Evolutionary conservation across 2,329 filamentous ascomycete genomes (phyloP), one percentile per base, ranked within the genome.

Genomic region (Penicillium decumbens): DNA sequence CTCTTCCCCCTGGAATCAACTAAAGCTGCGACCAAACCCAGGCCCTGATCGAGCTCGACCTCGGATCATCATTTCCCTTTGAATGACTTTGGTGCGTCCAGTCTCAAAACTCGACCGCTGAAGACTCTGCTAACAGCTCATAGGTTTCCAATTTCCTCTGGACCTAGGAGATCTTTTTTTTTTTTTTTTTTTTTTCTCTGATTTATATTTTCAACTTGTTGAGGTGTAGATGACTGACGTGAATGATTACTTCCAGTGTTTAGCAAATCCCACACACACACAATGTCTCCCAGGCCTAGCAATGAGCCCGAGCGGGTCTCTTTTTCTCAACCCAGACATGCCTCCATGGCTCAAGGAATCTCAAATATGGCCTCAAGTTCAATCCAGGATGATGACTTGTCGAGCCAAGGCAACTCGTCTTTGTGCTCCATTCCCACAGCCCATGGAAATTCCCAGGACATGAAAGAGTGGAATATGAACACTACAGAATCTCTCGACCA

Each of bases 351-450:
- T 49, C 67, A 65, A 59, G 70, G 68, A 62, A 59, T 68, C 41
- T 62, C 68, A 61, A 69, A 67, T 58, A 62, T 71, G 61, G 56
- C 65, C 60, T 66, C 71, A 56, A 68, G 65, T 61, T 60, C 61
- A 55, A 47, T 64, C 63, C 69, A 71, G 65, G 70, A 73, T 70
- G 67, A 72, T 69, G 70, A 73, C 50, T 61, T 72, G 53, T 68
- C 68, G 47, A 69, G 65, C 61, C 68, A 69, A 60, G 70, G 71
- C 64, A 67, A 57, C 54, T 71, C 71, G 55, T 70, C 70, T 52
- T 65, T 72, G 53, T 70, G 67, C 62, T 72, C 71, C 57, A 70
- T 66, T 48, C 61, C 62, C 51, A 65, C 61, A 59, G 57, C 55
- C 63, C 61, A 61, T 60, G 66, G 65, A 59, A 65, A 54, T 35